These are phyloP conservation scores for Mortierella sp. DNA, from an alignment of 371 early-diverging fungal genomes.

Conservation along the genomic window DNA sequence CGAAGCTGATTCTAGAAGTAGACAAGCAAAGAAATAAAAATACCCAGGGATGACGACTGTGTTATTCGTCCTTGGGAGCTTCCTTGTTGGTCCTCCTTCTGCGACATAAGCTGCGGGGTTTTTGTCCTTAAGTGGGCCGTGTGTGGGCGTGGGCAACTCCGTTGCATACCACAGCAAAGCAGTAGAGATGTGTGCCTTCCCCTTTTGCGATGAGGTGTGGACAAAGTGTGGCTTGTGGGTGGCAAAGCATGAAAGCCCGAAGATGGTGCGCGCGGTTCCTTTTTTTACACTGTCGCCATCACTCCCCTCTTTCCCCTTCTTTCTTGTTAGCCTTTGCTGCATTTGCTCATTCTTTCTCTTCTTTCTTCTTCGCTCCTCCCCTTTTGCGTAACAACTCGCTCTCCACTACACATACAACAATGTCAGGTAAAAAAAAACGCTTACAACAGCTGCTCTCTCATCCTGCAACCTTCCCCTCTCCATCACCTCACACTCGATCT, in stretches of 20 bases:
- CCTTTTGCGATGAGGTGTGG: neutral
- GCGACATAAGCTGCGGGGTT: too few species aligned
- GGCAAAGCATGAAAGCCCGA: neutral
- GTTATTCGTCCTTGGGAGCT: too few species aligned
- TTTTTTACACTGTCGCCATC: neutral
- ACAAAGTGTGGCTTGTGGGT: neutral
- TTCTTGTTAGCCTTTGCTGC: neutral
- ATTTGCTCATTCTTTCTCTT: neutral
- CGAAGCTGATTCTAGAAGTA: too few species aligned
- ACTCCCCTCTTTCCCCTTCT: neutral
- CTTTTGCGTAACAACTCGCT: neutral
- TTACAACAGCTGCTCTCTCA: neutral
- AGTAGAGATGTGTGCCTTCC: too few species aligned
- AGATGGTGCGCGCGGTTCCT: neutral
- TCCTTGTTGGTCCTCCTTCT: too few species aligned
- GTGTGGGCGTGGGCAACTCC: too few species aligned
- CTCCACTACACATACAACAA: neutral
- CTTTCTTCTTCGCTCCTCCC: neutral
- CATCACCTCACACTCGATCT: neutral
- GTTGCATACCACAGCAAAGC: too few species aligned
- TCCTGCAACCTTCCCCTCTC: neutral
- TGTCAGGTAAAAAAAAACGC: conserved; percentile 8
- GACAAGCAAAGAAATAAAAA: too few species aligned
- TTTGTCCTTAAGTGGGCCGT: too few species aligned
- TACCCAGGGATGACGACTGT: too few species aligned